Base-by-base conservation (phyloP, 2,329 filamentous ascomycete species). In the Aspergillus latus region DNA sequence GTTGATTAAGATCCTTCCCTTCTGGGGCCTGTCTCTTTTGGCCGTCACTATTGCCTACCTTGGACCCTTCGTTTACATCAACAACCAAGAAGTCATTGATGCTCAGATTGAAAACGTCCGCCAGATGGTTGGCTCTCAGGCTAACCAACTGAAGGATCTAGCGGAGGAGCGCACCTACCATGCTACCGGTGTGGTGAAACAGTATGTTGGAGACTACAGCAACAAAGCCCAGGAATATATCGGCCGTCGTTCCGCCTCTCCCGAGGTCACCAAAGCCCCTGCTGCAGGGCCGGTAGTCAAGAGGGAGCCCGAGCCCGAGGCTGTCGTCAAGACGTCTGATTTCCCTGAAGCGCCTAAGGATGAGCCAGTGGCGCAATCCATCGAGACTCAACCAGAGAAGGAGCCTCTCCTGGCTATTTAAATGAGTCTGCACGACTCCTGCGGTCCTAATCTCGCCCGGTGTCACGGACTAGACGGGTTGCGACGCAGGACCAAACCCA, bases 21-120 rank as follows among this genome's bases (percentile, higher is more conserved):
- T 85, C 63, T 88, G 85, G 85, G 84, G 84, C 30, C 74, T 88
- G 62, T 74, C 81, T 52, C 74, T 87, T 61, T 77, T 87, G 66
- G 78, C 75, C 53, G 82, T 82, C 58, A 76, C 78, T 54, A 70
- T 81, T 61, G 72, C 82, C 67, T 88, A 84, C 76, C 75, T 87
- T 54, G 80, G 76, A 42, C 85, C 85, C 51, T 77, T 88, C 56
- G 65, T 85, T 69, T 88, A 88, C 76, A 79, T 87, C 67, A 80
- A 79, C 76, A 87, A 88, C 79, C 82, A 82, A 66, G 83, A 86
- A 63, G 66, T 84, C 62, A 87, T 88, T 63, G 84, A 88, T 64
- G 74, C 76, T 54, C 83, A 87, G 63, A 74, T 87, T 49, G 74
- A 79, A 63, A 78, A 84, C 63, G 76, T 78, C 43, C 76, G 80